Evolutionary conservation across 805 yeast species (phyloP).

Genomic region (Candida insectalens): DNA sequence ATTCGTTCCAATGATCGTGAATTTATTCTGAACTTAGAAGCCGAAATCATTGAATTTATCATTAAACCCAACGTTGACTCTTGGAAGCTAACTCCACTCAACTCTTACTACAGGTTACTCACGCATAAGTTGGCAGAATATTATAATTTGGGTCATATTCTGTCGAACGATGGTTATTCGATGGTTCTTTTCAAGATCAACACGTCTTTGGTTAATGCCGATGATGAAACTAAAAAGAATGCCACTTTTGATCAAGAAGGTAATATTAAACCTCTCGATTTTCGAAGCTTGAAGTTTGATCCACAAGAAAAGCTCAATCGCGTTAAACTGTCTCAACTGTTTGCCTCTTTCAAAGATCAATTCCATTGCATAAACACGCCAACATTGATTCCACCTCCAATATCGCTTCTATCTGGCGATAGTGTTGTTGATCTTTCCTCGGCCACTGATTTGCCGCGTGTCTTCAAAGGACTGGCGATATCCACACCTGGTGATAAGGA

Average conservation of each 20-base stretch:
- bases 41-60: conserved; percentile 36
- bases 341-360: conserved; percentile 10
- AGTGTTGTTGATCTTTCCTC: no score
- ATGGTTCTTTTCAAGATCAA: conserved; percentile 30
- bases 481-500: not conserved
- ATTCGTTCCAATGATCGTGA: conserved; percentile 28
- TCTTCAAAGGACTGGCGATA: no score
- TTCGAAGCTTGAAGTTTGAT: conserved; percentile 21
- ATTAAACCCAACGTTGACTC: conserved; percentile 29
- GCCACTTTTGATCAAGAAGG: conserved; percentile 24
- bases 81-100: conserved; percentile 42
- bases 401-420: no score
- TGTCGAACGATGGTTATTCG: conserved; percentile 41
- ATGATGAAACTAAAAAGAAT: conserved; percentile 21
- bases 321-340: conserved; percentile 19
- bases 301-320: conserved; percentile 24
- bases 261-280: conserved; percentile 23
- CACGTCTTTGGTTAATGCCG: conserved; percentile 26
- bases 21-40: conserved; percentile 41
- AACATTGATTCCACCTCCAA: no score
- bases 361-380: conserved; percentile 2
- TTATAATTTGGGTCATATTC: conserved; percentile 48
- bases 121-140: conserved; percentile 66
- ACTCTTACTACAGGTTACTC: conserved; percentile 58
- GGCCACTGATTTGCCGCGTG: no score